Conservation (phyloP, 345 rosid genomes). For the Eucalyptus marginata region DNA sequence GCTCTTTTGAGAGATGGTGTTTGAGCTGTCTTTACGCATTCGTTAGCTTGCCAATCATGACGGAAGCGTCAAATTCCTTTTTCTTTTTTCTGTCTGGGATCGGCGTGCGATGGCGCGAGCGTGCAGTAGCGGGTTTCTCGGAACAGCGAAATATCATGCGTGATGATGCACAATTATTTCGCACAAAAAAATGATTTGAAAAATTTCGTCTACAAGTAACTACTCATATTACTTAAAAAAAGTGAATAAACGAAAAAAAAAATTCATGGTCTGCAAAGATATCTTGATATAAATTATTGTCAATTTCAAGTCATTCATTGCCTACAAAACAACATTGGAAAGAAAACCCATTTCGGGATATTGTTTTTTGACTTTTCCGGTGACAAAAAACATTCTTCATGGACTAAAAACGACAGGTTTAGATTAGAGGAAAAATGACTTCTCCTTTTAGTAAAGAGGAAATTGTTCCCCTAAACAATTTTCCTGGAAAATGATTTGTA, state of each 20-base stretch:
- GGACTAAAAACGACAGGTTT: background rate
- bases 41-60: background rate
- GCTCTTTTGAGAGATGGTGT: fast-evolving
- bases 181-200: background rate
- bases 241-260: background rate
- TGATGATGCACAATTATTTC: fast-evolving
- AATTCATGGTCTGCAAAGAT: fast-evolving
- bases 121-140: background rate
- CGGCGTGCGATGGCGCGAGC: background rate
- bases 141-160: background rate
- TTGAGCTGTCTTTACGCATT: background rate
- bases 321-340: fast-evolving
- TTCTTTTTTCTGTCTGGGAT: background rate
- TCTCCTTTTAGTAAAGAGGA: background rate
- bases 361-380: fast-evolving
- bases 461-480: background rate
- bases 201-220: fast-evolving
- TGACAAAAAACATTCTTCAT: background rate
- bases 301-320: fast-evolving
- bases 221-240: background rate
- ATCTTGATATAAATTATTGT: fast-evolving
- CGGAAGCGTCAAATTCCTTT: background rate
- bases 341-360: fast-evolving
- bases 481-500: too few species aligned
- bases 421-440: background rate